Evolutionary conservation across 176 grass and related monocot genomes (phyloP).

Genomic region (Phoenix roebelenii): DNA sequence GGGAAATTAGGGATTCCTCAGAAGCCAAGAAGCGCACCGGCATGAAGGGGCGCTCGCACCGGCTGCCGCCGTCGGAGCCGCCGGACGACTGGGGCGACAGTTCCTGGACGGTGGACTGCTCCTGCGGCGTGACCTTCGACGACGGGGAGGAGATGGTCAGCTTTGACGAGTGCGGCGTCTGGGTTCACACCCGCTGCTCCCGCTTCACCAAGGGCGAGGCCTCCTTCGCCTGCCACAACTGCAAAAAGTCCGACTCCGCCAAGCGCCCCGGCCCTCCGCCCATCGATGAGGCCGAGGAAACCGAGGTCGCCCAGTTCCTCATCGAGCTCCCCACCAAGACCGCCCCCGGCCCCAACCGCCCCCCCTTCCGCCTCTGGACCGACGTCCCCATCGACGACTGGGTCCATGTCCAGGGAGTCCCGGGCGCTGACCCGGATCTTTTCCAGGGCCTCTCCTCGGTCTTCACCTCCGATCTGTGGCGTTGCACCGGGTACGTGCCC

Average conservation of each 20-base stretch:
- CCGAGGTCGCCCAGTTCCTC: conserved; percentile 88
- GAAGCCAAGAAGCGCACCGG: not conserved
- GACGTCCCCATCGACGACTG: conserved; percentile 70
- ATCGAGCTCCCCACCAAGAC: conserved; percentile 56
- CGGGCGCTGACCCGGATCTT: conserved; percentile 49
- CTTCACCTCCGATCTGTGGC: conserved; percentile 67
- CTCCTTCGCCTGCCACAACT: conserved; percentile 88
- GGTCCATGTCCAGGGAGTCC: conserved; percentile 68
- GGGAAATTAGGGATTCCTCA: too few relatives aligned
- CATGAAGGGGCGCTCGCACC: conserved; percentile 47
- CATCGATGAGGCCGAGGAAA: conserved; percentile 40
- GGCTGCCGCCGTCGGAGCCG: conserved; percentile 22
- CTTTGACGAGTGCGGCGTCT: conserved; percentile 88
- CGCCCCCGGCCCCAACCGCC: conserved; percentile 17
- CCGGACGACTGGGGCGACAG: conserved; percentile 82
- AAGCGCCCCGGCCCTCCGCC: not conserved
- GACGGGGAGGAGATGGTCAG: conserved; percentile 99
- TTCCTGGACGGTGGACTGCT: conserved; percentile 96
- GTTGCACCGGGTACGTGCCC: conserved; percentile 71
- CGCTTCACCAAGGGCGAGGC: conserved; percentile 47
- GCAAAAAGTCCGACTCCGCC: conserved; percentile 25
- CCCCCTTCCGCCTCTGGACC: conserved; percentile 45
- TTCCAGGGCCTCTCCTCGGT: conserved; percentile 32
- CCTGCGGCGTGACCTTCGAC: conserved; percentile 88
- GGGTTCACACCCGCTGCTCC: conserved; percentile 93